Evolutionary conservation across 805 yeast genomes (phyloP), one percentile per base, ranked within the genome.

Genomic region (Nakazawaea peltata): DNA sequence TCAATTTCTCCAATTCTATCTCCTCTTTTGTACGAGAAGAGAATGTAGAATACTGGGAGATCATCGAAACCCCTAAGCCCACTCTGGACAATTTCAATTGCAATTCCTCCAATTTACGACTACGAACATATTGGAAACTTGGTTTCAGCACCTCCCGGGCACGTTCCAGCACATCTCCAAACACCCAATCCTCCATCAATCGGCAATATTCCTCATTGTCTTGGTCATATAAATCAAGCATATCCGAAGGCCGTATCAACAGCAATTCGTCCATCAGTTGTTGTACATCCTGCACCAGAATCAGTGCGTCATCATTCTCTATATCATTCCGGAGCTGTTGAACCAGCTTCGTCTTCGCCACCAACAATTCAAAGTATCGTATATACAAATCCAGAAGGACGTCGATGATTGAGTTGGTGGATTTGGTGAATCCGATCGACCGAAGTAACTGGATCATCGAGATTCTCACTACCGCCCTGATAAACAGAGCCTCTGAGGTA

Each of bases 391-490:
- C 96, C 0, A 94, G 78, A n/a, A 87, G 45, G 2, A 77, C 68
- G 49, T 86, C 88, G 8, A 90, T 63, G 1, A 81, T 71, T 6
- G 74, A 64, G 6, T 90, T 83, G 34, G 77, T 67, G 43, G 88
- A 77, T 46, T 77, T 69, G 42, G 85, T 95, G 48, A 87, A 85
- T 0, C 98, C 98, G 21, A 77, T 72, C 0, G 92, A 76, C 42
- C 85, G 76, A 34, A 90, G 66, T 4, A 80, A 61, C 57, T 80
- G 78, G 1, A 71, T 65, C 22, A 56, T 42, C 4, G 59, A 47
- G 27, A 37, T 37, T 19, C 36, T 15, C 5, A 37, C 9, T 17
- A 37, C 22, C 4, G 34, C 21, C 12, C 37, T 18, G 12, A 29
- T 15, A 15, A 37, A 37, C 16, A n/a, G 14, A 13, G 11, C 24